A percentile compares a stretch with the other conserved stretches of the same genome.
Conservation (phyloP, 345 rosid genomes). For the Limnanthes douglasii region DNA sequence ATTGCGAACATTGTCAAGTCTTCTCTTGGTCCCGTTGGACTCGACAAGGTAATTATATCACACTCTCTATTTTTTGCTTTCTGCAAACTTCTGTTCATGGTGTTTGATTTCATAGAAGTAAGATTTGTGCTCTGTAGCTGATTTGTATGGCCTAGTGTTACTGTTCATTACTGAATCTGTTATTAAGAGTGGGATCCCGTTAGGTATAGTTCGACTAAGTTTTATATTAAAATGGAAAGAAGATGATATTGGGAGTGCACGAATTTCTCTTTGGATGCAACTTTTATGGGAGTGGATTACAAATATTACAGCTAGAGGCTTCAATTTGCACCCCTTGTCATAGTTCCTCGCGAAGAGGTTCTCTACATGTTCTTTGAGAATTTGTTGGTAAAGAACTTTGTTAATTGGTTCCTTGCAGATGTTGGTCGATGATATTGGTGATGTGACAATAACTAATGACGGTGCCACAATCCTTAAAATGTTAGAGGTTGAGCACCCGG, state of each 20-base stretch:
- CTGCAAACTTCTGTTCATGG: background rate
- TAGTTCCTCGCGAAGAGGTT: background rate
- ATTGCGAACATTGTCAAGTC: conserved; percentile 90
- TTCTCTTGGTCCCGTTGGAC: conserved; percentile 95
- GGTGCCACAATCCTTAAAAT: conserved; percentile 93
- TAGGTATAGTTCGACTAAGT: too few relatives aligned
- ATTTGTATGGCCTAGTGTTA: background rate
- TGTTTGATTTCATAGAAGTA: background rate
- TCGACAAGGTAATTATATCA: conserved; percentile 56
- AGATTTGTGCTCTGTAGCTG: background rate
- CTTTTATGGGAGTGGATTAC: too few relatives aligned
- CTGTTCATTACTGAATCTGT: background rate
- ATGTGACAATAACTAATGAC: conserved; percentile 86
- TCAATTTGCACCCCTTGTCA: background rate
- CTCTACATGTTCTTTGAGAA: too few relatives aligned
- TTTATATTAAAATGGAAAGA: too few relatives aligned
- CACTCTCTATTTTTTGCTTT: background rate
- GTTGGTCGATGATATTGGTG: conserved; percentile 97
- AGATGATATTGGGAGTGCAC: too few relatives aligned
- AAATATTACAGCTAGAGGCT: too few relatives aligned
- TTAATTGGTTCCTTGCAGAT: conserved; percentile 26
- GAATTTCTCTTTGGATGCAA: too few relatives aligned
- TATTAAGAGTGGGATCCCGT: background rate
- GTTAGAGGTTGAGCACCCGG: conserved; percentile 96
- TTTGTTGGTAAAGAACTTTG: too few relatives aligned